Conservation (phyloP, 75 land plant species). For the Ceratopteris richardii region DNA sequence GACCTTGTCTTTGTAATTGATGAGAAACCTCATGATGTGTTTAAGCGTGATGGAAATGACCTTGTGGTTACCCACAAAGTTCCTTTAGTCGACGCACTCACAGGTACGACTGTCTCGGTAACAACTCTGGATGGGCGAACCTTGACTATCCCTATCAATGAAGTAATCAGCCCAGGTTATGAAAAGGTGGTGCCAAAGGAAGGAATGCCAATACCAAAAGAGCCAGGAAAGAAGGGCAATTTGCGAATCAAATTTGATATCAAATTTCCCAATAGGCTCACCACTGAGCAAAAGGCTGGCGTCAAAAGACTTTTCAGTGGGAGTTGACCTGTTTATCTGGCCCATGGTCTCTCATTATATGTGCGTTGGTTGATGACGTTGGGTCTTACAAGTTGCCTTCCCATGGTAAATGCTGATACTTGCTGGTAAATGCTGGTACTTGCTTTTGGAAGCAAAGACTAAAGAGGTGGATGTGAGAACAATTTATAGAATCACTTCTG, state of each 20-base stretch:
- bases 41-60: conserved; percentile 67
- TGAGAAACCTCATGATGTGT: conserved; percentile 63
- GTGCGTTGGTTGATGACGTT: no score
- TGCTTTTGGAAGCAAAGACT: no score
- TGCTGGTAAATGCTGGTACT: no score
- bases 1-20: conserved; percentile 83
- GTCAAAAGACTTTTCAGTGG: conserved; percentile 22
- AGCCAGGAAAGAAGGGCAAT: conserved; percentile 62
- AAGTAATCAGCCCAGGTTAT: conserved; percentile 54
- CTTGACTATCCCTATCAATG: conserved; percentile 40
- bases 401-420: no score
- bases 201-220: conserved; percentile 79
- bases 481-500: no score
- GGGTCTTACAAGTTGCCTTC: no score
- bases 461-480: no score
- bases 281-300: conserved; percentile 47
- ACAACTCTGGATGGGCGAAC: conserved; percentile 46
- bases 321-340: not conserved
- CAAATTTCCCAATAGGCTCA: conserved; percentile 49
- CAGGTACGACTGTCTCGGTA: conserved; percentile 35
- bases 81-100: conserved; percentile 47
- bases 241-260: conserved; percentile 62
- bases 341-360: no score
- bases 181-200: conserved; percentile 45
- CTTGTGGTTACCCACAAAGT: conserved; percentile 42